Conservation (phyloP, 257 asterid genomes). For the Orobanche coerulescens region DNA sequence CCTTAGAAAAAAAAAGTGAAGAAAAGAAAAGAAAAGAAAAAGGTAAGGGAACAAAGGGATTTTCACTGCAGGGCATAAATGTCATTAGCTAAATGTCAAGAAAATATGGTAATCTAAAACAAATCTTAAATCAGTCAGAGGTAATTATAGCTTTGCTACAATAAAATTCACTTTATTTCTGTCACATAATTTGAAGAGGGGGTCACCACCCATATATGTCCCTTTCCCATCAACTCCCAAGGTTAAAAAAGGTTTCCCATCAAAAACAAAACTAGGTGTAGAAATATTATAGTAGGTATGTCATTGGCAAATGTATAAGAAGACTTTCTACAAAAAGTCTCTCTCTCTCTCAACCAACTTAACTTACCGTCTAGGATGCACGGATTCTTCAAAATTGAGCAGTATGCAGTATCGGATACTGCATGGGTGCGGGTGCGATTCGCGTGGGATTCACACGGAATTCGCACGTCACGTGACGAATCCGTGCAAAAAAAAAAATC, state of each 20-base stretch:
- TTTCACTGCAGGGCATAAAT: conserved; percentile 24
- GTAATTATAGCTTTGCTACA: conserved; percentile 48
- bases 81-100: conserved; percentile 22
- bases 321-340: not conserved
- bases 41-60: conserved; percentile 12
- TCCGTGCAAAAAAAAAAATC: too few relatives aligned
- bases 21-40: not conserved
- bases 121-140: conserved; percentile 41
- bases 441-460: too few relatives aligned
- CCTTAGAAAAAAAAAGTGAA: not conserved
- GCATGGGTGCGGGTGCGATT: too few relatives aligned
- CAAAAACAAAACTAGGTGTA: conserved; percentile 19
- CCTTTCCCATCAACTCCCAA: conserved; percentile 37
- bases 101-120: conserved; percentile 32
- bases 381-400: too few relatives aligned
- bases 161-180: conserved; percentile 34
- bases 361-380: too few relatives aligned
- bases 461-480: too few relatives aligned
- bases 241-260: conserved; percentile 31
- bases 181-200: conserved; percentile 15
- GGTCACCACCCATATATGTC: conserved; percentile 19
- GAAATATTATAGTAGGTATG: conserved; percentile 14
- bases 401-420: too few relatives aligned
- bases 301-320: not conserved
- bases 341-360: too few relatives aligned